Evolutionary conservation across 2,329 filamentous ascomycete genomes (phyloP), one percentile per base, ranked within the genome.

Genomic region (Claviceps monticola): DNA sequence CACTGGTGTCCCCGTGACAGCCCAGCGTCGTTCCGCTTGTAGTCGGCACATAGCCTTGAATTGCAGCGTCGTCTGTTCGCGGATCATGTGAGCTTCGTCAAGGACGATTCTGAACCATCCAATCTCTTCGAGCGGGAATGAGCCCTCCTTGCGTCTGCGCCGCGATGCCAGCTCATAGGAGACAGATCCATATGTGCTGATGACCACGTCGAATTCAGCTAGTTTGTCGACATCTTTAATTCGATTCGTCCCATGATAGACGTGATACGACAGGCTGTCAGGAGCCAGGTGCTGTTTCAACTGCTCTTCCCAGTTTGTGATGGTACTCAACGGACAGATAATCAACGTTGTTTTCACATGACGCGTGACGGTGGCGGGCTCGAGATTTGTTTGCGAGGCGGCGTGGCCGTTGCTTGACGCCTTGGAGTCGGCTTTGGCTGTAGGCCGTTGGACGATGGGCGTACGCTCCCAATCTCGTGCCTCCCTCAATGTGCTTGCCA

Each of bases 221-320:
- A 98, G 77, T 57, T 80, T 77, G 6, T 76, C 72, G 0, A 81
- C 67, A 56, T 89, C 81, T 55, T 83, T 85, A 56, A 79, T 82
- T 6, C 93, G 80, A 58, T 81, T 83, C 0, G 80, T 73, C 2
- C 93, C 93, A 64, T 98, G 93, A 58, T 96, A 97, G 51, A 93
- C 79, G 63, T 93, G 88, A 61, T 81, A 88, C 1, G 72, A 82
- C 17, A 97, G 63, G 7, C 76, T 70, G 0, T 74, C 76, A 0
- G 78, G 73, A 48, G 77, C 74, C 46, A 95, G 73, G 65, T 98
- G 93, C 53, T 86, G 78, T 60, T 84, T 84, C 55, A 97, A 87
- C 66, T 98, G 93, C 58, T 89, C 82, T 60, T 91, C 85, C 93
- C 93, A 98, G 61, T 97, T 98, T 26, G 85, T 84, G 53, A 97